Base-by-base conservation (phyloP, 306 rosid genomes). In the Vicia sativa region DNA sequence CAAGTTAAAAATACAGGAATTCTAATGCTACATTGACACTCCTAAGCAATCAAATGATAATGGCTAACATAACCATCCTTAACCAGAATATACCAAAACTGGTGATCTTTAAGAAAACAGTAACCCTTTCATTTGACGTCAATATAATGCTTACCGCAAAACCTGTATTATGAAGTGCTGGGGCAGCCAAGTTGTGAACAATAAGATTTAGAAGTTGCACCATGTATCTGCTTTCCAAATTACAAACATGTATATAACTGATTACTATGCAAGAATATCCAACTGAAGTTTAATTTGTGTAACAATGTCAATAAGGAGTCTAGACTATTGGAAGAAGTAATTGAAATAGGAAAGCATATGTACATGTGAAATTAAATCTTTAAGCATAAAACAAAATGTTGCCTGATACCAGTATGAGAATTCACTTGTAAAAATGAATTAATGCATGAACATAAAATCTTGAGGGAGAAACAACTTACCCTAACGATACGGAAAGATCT, bases 151-250 rank as follows among this genome's bases (percentile, higher is more conserved):
- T 80, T 90, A 93, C 99, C 64, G 97, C 97, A 78, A 93, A 93
- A 76, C 99, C 99, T 13, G 99, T 81, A 81, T 88, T 88, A 83
- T 90, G 99, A 88, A 93, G 96, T 50, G 91, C 89, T 65, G 99
- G 97, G 80, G 90, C 90, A 85, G 89, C 96, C 86, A 93, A 82
- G 87, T 77, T 80, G 78, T 82, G 96, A 74, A 86, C 95, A 72
- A 90, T 65, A 65, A 93, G 95, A 84, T 88, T 90, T 54, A 93
- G 82, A 72, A 93, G 96, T 79, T 93, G 99, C 76, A 90, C 90
- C 96, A 86, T 93, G 80, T 93, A 93, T 74, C 98, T 93, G 89
- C 70, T 77, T 74, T 59, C 63, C 79, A 83, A 81, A 64, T 65
- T 38, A 49, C 70, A 79, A 79, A 66, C 46, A 78, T 50, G 29